These are phyloP conservation scores for Auriscalpium vulgare DNA, from an alignment of 768 basidiomycete genomes.

Conservation along the genomic window DNA sequence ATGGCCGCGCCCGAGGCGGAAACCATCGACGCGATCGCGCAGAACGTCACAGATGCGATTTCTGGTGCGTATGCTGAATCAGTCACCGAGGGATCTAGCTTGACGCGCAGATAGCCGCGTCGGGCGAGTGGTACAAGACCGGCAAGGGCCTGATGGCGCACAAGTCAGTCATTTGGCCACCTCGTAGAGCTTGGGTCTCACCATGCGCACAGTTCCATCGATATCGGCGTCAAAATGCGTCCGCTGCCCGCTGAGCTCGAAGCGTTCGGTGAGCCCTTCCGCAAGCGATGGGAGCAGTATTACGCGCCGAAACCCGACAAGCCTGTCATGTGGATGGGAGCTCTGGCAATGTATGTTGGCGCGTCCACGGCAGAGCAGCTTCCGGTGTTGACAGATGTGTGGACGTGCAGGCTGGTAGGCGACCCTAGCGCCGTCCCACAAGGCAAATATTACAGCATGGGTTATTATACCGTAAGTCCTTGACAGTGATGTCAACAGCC, in stretches of 20 bases:
- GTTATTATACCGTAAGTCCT: conserved; percentile 4
- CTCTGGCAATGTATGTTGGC: conserved; percentile 33
- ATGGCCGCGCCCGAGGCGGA: conserved; percentile 7
- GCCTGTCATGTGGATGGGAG: conserved; percentile 38
- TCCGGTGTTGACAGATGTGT: background rate
- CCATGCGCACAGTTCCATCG: conserved; percentile 19
- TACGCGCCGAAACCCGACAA: conserved; percentile 49
- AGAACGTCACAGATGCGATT: conserved; percentile 9
- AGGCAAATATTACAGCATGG: conserved; percentile 10
- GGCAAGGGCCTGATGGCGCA: conserved; percentile 45
- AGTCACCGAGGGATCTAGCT: background rate
- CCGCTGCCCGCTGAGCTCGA: conserved; percentile 42
- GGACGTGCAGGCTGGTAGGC: conserved; percentile 8
- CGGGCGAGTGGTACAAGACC: conserved; percentile 25
- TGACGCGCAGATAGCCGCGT: conserved; percentile 20
- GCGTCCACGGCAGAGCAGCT: background rate
- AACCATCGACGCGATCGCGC: conserved; percentile 14
- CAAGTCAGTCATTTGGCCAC: conserved; percentile 27
- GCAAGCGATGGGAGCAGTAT: conserved; percentile 39
- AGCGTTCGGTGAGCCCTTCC: conserved; percentile 41
- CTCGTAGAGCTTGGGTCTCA: background rate
- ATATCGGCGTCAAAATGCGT: conserved; percentile 50
- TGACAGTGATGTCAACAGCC: too few relatives aligned
- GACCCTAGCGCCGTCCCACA: conserved; percentile 7
- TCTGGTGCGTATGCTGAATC: background rate